A percentile compares a stretch with the other conserved stretches of the same genome.
These are phyloP conservation scores for Botrytis sinoallii DNA, from an alignment of 2,329 filamentous ascomycete species.

Conservation along the genomic window DNA sequence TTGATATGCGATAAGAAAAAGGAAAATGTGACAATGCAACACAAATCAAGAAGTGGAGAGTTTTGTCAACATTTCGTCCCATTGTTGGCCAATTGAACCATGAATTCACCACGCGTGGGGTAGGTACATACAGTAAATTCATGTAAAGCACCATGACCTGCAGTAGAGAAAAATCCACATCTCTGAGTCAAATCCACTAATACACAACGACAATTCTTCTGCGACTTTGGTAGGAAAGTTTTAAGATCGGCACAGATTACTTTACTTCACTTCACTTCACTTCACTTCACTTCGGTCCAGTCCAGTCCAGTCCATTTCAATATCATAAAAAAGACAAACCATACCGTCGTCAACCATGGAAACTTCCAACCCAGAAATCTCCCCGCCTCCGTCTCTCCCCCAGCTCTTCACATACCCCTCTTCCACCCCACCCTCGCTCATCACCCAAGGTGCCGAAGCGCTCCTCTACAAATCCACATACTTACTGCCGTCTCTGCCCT, in stretches of 20 bases:
- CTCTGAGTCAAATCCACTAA: conserved; percentile 3
- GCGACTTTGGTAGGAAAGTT: neutral
- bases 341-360: neutral
- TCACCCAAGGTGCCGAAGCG: conserved; percentile 93
- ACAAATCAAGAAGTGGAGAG: conserved; percentile 6
- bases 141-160: conserved; percentile 14
- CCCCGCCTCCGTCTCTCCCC: conserved; percentile 25
- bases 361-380: neutral
- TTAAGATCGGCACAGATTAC: neutral
- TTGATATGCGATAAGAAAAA: neutral
- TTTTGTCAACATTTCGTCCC: neutral
- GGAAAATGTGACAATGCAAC: neutral
- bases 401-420: conserved; percentile 48
- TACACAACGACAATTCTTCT: neutral
- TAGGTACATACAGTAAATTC: conserved; percentile 3
- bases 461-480: conserved; percentile 87
- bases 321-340: neutral
- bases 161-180: conserved; percentile 9
- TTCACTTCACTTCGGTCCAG: neutral
- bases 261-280: neutral
- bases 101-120: neutral
- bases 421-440: conserved; percentile 60
- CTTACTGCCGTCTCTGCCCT: conserved; percentile 63
- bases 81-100: neutral
- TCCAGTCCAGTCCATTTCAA: neutral